These are phyloP conservation scores for Neurospora pannonica DNA, from an alignment of 495 filamentous ascomycete species.

Conservation along the genomic window DNA sequence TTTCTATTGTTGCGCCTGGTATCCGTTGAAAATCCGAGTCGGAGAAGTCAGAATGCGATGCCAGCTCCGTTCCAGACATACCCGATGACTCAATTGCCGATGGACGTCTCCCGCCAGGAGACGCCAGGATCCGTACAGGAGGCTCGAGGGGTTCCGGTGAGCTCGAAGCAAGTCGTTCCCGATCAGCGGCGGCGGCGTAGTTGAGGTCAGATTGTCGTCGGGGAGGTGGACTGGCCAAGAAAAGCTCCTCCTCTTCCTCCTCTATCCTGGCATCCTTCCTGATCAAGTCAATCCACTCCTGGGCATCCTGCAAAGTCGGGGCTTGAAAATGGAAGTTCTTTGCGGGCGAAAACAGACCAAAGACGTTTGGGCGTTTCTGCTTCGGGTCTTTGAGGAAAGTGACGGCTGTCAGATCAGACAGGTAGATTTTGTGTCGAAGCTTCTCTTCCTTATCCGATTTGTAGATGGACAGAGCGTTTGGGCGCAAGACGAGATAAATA, in stretches of 20 bases:
- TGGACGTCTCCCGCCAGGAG: conserved; percentile 31
- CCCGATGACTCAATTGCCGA: conserved; percentile 63
- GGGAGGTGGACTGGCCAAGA: conserved; percentile 51
- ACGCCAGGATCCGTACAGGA: conserved; percentile 22
- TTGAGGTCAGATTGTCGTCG: conserved; percentile 28
- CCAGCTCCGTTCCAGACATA: conserved; percentile 68
- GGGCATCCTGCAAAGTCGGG: conserved; percentile 58
- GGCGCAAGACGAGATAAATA: conserved; percentile 81
- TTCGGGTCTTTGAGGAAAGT: conserved; percentile 81
- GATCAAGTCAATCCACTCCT: conserved; percentile 81
- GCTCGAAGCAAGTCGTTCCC: conserved; percentile 43
- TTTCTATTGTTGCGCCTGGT: conserved; percentile 35
- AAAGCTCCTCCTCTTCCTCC: conserved; percentile 74
- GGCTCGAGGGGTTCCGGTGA: conserved; percentile 49
- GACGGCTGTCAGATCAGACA: conserved; percentile 86
- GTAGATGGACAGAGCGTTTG: conserved; percentile 92
- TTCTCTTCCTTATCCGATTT: conserved; percentile 83
- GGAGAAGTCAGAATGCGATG: conserved; percentile 84
- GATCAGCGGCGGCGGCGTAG: neutral
- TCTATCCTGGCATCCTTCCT: conserved; percentile 69
- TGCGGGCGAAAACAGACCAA: conserved; percentile 86
- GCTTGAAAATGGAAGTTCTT: conserved; percentile 88
- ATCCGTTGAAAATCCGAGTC: conserved; percentile 48
- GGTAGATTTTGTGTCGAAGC: conserved; percentile 73
- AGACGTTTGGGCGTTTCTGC: conserved; percentile 67